phyloP scores from a whole-genome alignment of 257 asterid genomes.

The Jacaranda copaia region DNA sequence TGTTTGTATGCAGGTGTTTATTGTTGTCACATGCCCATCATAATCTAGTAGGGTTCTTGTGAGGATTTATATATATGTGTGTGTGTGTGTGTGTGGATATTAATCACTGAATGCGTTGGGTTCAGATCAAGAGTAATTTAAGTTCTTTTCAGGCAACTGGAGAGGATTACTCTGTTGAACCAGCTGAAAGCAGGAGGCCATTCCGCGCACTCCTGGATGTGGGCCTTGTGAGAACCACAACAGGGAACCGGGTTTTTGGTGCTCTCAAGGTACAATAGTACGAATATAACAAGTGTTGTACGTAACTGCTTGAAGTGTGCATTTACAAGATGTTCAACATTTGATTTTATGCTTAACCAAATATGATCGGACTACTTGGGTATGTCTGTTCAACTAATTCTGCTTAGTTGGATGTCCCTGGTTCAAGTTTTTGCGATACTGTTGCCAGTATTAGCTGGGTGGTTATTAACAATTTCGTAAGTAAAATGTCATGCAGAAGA shows the following conservation, averaged over 20 bases:
- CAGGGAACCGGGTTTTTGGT: conserved; percentile 92
- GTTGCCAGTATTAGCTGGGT: background rate
- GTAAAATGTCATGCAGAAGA: background rate
- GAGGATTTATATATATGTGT: background rate
- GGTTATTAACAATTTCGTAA: background rate
- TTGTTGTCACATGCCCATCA: too few relatives aligned
- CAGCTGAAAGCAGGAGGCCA: conserved; percentile 86
- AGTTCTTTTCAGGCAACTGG: conserved; percentile 71
- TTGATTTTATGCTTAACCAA: background rate
- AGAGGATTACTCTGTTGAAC: conserved; percentile 93
- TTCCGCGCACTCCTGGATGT: conserved; percentile 97
- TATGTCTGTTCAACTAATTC: background rate
- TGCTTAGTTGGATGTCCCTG: background rate
- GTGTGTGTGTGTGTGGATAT: background rate
- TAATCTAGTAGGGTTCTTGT: background rate
- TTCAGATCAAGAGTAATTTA: background rate
- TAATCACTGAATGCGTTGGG: background rate
- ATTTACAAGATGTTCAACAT: background rate
- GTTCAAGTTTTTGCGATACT: background rate
- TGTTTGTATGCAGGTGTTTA: background rate
- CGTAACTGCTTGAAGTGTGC: background rate
- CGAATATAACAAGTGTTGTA: background rate
- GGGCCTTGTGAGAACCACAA: conserved; percentile 86
- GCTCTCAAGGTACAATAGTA: conserved; percentile 72
- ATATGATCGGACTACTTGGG: background rate